Evolutionary conservation across 106 monocot genomes (phyloP).

Genomic region (Dioscorea alata): DNA sequence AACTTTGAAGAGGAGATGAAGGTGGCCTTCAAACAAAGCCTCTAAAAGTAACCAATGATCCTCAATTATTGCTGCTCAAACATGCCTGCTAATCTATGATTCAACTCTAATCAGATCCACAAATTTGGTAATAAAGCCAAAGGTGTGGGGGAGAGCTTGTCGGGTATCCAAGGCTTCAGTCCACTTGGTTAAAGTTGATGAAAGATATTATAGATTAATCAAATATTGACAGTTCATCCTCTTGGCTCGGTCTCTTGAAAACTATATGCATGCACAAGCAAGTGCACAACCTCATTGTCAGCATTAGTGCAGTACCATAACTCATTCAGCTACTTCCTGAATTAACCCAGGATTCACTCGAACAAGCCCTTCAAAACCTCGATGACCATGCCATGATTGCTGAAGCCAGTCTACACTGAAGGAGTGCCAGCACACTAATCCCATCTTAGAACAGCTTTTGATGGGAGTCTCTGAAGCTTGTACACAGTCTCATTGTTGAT

Average conservation of each 20-base stretch:
- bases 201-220: too few species aligned
- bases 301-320: constrained; percentile 46
- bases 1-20: too few species aligned
- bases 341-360: constrained; percentile 29
- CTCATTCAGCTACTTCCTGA: constrained; percentile 47
- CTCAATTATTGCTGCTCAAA: too few species aligned
- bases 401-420: constrained; percentile 39
- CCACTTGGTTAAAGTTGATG: too few species aligned
- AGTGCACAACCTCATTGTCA: constrained; percentile 26
- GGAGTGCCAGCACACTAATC: constrained; percentile 47
- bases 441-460: constrained; percentile 49
- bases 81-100: too few species aligned
- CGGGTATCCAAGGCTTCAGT: too few species aligned
- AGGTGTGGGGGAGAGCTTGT: too few species aligned
- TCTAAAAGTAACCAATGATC: too few species aligned
- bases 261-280: constrained; percentile 29
- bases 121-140: too few species aligned
- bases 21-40: too few species aligned
- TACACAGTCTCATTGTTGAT: constrained; percentile 57
- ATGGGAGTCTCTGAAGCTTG: constrained; percentile 76
- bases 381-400: constrained; percentile 35
- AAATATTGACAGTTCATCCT: constrained; percentile 34
- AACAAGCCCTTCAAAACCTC: constrained; percentile 35
- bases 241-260: constrained; percentile 44
- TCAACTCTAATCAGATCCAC: too few species aligned